These are phyloP conservation scores for Chlorella sp. DNA, from an alignment of 139 green algal species.

Conservation along the genomic window DNA sequence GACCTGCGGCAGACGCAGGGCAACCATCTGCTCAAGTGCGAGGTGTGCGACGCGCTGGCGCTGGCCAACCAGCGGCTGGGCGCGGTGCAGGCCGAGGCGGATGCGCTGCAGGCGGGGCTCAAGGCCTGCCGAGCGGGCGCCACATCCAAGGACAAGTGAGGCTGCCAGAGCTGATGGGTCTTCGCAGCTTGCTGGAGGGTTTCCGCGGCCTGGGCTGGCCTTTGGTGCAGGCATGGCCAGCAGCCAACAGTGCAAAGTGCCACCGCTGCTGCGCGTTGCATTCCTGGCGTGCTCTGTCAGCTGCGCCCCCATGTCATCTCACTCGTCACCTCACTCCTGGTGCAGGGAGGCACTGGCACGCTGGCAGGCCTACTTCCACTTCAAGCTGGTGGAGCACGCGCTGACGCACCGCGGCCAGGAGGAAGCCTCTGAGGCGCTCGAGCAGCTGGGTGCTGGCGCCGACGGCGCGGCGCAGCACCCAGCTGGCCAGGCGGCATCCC, in stretches of 20 bases:
- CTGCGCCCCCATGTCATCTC: too few species aligned
- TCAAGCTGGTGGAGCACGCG: conserved; percentile 29
- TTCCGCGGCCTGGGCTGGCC: too few species aligned
- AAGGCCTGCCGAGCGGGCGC: conserved; percentile 16
- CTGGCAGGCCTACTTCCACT: conserved; percentile 36
- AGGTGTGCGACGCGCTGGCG: conserved; percentile 30
- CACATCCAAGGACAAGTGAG: conserved; percentile 30
- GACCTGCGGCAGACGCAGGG: conserved; percentile 14
- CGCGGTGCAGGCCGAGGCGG: conserved; percentile 3
- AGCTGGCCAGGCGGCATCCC: too few species aligned
- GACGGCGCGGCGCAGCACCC: too few species aligned
- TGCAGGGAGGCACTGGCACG: conserved; percentile 26
- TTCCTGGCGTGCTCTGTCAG: not conserved
- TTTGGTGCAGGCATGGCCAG: too few species aligned
- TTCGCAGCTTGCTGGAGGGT: too few species aligned
- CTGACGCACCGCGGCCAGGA: not conserved
- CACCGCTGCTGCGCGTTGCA: not conserved
- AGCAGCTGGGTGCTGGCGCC: not conserved
- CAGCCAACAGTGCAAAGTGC: too few species aligned
- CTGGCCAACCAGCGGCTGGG: conserved; percentile 29
- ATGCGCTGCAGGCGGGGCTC: conserved; percentile 6
- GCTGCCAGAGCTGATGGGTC: too few species aligned
- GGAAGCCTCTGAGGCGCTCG: not conserved
- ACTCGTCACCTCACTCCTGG: not conserved
- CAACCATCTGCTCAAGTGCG: conserved; percentile 24